These are phyloP conservation scores for Delphinella strobiligena DNA, from an alignment of 2,329 filamentous ascomycete species.

Conservation along the genomic window DNA sequence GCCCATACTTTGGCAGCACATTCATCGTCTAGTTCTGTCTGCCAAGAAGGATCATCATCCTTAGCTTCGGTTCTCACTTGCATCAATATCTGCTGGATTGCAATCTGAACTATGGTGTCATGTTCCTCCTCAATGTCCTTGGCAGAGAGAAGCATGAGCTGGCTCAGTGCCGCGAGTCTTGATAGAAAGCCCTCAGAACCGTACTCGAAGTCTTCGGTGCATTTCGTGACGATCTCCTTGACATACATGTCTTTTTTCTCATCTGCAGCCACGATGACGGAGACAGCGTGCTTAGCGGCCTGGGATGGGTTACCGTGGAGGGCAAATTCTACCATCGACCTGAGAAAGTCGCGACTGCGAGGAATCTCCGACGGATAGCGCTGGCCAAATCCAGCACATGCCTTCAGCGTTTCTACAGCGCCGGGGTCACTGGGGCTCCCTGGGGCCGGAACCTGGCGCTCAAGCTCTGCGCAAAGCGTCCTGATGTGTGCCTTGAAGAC, in stretches of 20 bases:
- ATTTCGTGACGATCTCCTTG: conserved; percentile 67
- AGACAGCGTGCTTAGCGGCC: conserved; percentile 87
- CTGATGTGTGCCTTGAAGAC: conserved; percentile 88
- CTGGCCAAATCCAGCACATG: conserved; percentile 81
- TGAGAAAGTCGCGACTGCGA: conserved; percentile 65
- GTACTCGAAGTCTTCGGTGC: conserved; percentile 62
- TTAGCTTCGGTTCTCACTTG: conserved; percentile 45
- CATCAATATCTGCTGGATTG: conserved; percentile 61
- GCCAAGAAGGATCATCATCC: conserved; percentile 31
- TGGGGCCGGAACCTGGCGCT: conserved; percentile 64
- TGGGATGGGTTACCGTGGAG: conserved; percentile 68
- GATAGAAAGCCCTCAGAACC: conserved; percentile 61
- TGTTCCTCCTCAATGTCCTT: conserved; percentile 60
- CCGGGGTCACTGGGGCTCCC: conserved; percentile 55
- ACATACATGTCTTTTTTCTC: conserved; percentile 75
- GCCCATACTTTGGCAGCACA: conserved; percentile 74
- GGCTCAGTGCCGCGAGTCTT: conserved; percentile 58
- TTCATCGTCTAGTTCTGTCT: conserved; percentile 60
- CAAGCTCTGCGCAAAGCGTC: conserved; percentile 77
- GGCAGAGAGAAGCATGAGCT: conserved; percentile 64
- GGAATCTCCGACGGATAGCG: conserved; percentile 77
- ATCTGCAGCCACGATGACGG: conserved; percentile 68
- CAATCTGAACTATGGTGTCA: conserved; percentile 67
- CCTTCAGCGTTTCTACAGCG: conserved; percentile 84
- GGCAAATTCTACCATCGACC: conserved; percentile 73